Evolutionary conservation across 768 basidiomycete species (phyloP).

Genomic region (Boletus barrowsii): DNA sequence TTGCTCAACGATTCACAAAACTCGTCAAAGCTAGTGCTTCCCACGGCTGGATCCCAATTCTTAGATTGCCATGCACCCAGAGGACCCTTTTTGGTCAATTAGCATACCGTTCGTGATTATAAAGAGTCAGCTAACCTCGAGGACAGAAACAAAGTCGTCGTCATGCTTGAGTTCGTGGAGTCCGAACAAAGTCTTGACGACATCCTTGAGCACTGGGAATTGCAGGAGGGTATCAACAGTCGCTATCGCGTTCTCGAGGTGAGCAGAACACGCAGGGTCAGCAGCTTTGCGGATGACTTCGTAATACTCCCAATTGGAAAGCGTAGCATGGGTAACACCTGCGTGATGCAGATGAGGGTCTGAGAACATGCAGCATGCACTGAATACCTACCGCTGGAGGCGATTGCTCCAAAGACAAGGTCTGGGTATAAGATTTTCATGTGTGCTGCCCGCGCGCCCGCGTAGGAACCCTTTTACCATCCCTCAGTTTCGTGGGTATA

Average conservation of each 20-base stretch:
- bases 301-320: constrained; percentile 86
- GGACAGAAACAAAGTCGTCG: constrained; percentile 71
- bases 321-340: constrained; percentile 83
- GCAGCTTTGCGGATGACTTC: constrained; percentile 74
- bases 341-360: background rate
- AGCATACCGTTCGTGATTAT: constrained; percentile 18
- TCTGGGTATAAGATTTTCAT: constrained; percentile 87
- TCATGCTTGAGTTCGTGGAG: constrained; percentile 64
- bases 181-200: constrained; percentile 77
- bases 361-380: background rate
- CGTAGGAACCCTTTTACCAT: constrained; percentile 70
- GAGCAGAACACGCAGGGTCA: constrained; percentile 56
- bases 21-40: constrained; percentile 58
- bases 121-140: constrained; percentile 44
- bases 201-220: constrained; percentile 41
- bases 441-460: constrained; percentile 90
- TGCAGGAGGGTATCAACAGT: constrained; percentile 63
- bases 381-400: constrained; percentile 64
- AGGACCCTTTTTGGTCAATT: constrained; percentile 41
- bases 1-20: constrained; percentile 62
- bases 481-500: background rate
- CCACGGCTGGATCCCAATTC: constrained; percentile 80
- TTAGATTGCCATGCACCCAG: constrained; percentile 77
- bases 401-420: constrained; percentile 86
- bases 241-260: constrained; percentile 54